A percentile compares a stretch with the other conserved stretches of the same genome.
Conservation (phyloP, 2,329 filamentous ascomycete genomes). For the Apiospora aurea region DNA sequence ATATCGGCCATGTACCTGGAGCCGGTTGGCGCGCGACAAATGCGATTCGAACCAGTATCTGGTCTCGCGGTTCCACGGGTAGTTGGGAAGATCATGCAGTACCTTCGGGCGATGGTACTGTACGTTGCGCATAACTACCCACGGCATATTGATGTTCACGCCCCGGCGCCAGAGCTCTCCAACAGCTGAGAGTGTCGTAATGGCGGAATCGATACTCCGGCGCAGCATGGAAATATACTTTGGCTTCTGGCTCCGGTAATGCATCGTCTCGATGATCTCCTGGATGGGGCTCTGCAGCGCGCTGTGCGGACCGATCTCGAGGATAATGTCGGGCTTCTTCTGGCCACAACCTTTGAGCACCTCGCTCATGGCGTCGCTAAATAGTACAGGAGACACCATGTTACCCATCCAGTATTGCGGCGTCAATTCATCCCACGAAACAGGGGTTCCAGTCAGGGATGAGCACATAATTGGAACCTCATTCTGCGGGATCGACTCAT, state of each 20-base stretch:
- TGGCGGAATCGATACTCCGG: conserved; percentile 30
- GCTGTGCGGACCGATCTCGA: conserved; percentile 38
- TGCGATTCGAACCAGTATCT: conserved; percentile 62
- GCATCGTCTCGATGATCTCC: conserved; percentile 35
- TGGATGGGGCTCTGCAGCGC: conserved; percentile 35
- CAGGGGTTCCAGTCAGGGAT: conserved; percentile 32
- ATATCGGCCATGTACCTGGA: conserved; percentile 53
- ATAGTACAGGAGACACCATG: conserved; percentile 36
- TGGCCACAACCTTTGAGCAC: conserved; percentile 27
- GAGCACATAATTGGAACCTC: conserved; percentile 35
- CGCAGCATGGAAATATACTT: conserved; percentile 32
- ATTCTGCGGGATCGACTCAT: not conserved
- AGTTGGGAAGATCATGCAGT: conserved; percentile 56
- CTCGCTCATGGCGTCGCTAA: conserved; percentile 32
- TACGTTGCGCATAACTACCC: conserved; percentile 34
- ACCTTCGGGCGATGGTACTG: conserved; percentile 33
- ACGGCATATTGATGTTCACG: conserved; percentile 31
- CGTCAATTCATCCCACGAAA: conserved; percentile 31
- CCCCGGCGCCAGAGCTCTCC: conserved; percentile 35
- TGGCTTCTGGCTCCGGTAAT: conserved; percentile 28
- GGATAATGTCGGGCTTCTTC: conserved; percentile 31
- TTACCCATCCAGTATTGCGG: conserved; percentile 37
- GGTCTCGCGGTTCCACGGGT: conserved; percentile 62
- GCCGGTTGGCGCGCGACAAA: conserved; percentile 51
- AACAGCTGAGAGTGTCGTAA: conserved; percentile 31